phyloP scores from a whole-genome alignment of 352 stramenopile species.

The Phytophthora aleatoria region DNA sequence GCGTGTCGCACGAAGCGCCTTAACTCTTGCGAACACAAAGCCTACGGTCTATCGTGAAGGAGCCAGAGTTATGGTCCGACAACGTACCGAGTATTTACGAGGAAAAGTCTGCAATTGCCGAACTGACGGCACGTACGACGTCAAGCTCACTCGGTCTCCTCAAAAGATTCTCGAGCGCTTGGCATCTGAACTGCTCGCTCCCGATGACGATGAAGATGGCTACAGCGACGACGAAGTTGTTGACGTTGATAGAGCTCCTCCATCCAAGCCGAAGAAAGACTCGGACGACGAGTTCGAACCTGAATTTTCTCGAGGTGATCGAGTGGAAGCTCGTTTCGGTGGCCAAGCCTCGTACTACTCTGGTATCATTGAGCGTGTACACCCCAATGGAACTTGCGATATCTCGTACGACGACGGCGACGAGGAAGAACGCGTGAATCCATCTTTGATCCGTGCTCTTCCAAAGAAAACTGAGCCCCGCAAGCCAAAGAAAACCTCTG shows the following conservation, averaged over 20 bases:
- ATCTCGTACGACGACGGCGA: constrained; percentile 81
- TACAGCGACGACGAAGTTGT: constrained; percentile 31
- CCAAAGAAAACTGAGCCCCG: neutral
- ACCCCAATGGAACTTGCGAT: constrained; percentile 61
- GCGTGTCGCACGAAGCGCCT: constrained; percentile 35
- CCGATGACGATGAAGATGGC: constrained; percentile 43
- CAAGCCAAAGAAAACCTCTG: constrained; percentile 7
- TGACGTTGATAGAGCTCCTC: constrained; percentile 9
- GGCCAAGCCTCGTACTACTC: constrained; percentile 52
- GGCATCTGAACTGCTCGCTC: constrained; percentile 48
- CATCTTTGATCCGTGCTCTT: constrained; percentile 44
- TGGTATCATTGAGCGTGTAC: constrained; percentile 54
- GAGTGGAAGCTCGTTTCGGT: constrained; percentile 68
- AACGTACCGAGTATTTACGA: constrained; percentile 60
- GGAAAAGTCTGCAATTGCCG: constrained; percentile 44
- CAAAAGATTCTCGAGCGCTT: constrained; percentile 42
- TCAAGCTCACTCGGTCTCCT: constrained; percentile 33
- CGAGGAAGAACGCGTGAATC: constrained; percentile 55
- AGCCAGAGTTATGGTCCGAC: constrained; percentile 55
- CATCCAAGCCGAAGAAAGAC: constrained; percentile 18
- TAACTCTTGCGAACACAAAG: constrained; percentile 30
- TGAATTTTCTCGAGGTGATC: constrained; percentile 60
- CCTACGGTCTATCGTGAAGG: constrained; percentile 43
- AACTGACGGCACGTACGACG: constrained; percentile 61
- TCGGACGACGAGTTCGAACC: constrained; percentile 47